Evolutionary conservation across 2,329 filamentous ascomycete species (phyloP), one percentile per base, ranked within the genome.

Genomic region (Zymoseptoria pseudotritici): DNA sequence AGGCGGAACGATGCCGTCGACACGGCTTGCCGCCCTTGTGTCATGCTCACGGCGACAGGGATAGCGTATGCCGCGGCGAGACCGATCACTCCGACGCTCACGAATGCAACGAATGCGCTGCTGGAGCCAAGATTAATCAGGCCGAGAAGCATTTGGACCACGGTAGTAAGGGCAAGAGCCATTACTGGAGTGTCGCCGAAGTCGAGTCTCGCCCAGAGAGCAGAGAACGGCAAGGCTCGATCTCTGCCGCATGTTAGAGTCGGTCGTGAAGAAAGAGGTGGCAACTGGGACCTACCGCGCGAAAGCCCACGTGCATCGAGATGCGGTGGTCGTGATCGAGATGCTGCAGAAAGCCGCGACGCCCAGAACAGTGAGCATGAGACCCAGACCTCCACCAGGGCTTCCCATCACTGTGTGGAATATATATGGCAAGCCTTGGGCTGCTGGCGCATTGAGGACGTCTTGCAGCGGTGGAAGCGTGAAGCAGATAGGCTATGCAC

Each of bases 11-110:
- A 52, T 7, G 64, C 62, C 20, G 61, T 59, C 22, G 54, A 58
- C 6, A 65, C 62, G 13, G 53, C 65, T 13, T 55, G 58, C 6
- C 71, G 78, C 2, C 74, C 69, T 60, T 80, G 72, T 49, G 77
- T 70, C 36, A 64, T 53, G 29, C 60, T 63, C n/a, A 65, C 55
- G 69, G 20, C 69, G 50, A 85, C 83, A 1, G 82, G 82, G 20
- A 84, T 81, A 0, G 77, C 79, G 61, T 85, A 85, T 0, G 78
- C 79, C 2, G 82, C 75, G 0, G 82, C 80, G 22, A 85, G 73
- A 0, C 78, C 80, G 56, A 84, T 82, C 19, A 84, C 81, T 2
- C 82, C 82, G 1, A 84, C 81, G 1, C 77, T 80, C 8, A 77
- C 76, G 56, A 80, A 80, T 1, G 78, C 78, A 0, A 74, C 78